phyloP scores from a whole-genome alignment of 2,329 filamentous ascomycete genomes.

The Ceratocystis diversiconidia region DNA sequence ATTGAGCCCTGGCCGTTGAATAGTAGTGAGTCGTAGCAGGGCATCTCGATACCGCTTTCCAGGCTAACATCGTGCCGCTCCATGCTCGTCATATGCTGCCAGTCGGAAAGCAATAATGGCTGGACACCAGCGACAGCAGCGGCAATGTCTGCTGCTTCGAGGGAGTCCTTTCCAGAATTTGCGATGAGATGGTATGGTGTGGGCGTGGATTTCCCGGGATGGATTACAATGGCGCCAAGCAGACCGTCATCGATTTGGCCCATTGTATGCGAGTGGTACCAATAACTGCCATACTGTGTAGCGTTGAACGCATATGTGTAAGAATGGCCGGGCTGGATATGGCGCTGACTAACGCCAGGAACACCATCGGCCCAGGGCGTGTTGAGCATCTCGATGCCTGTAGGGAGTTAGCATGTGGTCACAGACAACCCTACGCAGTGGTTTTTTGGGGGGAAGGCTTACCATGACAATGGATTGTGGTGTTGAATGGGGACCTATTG shows the following conservation, averaged over 20 bases:
- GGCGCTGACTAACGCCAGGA: constrained; percentile 39
- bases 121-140: constrained; percentile 33
- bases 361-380: constrained; percentile 49
- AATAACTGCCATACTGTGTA: constrained; percentile 42
- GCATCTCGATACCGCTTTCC: constrained; percentile 33
- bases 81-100: constrained; percentile 38
- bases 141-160: constrained; percentile 26
- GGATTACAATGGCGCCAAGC: constrained; percentile 41
- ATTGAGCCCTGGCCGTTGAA: constrained; percentile 48
- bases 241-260: constrained; percentile 47
- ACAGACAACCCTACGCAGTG: background rate
- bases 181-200: constrained; percentile 39
- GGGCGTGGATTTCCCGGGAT: constrained; percentile 23
- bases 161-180: constrained; percentile 21
- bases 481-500: constrained; percentile 35
- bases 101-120: constrained; percentile 42
- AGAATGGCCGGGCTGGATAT: constrained; percentile 33
- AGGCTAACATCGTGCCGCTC: constrained; percentile 32
- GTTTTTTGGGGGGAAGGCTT: background rate
- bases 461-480: constrained; percentile 39
- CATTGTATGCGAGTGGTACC: constrained; percentile 45
- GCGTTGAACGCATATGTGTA: constrained; percentile 44
- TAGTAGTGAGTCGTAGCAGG: constrained; percentile 46
- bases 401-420: background rate
- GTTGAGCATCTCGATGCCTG: constrained; percentile 34